A percentile compares a stretch with the other conserved stretches of the same genome.
These are phyloP conservation scores for Ogataea paradorogensis DNA, from an alignment of 805 yeast genomes.

Conservation along the genomic window DNA sequence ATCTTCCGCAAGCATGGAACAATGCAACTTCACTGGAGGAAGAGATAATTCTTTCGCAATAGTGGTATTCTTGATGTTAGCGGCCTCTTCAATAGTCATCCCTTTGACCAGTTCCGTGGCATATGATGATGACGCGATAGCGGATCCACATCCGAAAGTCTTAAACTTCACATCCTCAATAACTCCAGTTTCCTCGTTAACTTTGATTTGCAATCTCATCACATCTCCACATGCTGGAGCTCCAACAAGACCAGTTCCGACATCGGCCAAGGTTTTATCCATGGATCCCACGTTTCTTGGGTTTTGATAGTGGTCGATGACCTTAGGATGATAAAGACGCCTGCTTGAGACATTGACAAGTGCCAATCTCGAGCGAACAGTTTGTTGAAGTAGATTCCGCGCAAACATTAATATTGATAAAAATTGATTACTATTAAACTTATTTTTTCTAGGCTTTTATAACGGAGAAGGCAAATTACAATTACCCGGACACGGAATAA, in stretches of 20 bases:
- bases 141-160: constrained; percentile 99
- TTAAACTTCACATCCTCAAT: constrained; percentile 95
- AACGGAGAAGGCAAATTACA: constrained; percentile 1
- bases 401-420: constrained; percentile 17
- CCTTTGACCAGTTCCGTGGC: constrained; percentile 96
- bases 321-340: constrained; percentile 81
- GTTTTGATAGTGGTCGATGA: constrained; percentile 92
- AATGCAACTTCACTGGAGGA: constrained; percentile 96
- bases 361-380: constrained; percentile 10
- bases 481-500: constrained; percentile 5
- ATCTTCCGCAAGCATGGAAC: constrained; percentile 98
- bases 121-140: constrained; percentile 93
- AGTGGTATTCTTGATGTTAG: constrained; percentile 85
- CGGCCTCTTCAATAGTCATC: constrained; percentile 90
- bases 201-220: constrained; percentile 94
- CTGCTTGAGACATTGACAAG: constrained; percentile 8
- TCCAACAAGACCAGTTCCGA: constrained; percentile 97
- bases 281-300: constrained; percentile 96
- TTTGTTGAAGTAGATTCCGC: constrained; percentile 19
- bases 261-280: constrained; percentile 69
- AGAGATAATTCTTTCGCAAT: constrained; percentile 92
- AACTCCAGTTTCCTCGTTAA: constrained; percentile 83
- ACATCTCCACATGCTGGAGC: constrained; percentile 99
- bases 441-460: constrained; percentile 3
- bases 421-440: neutral